Conservation (phyloP, 2,329 filamentous ascomycete species). For the Talaromyces rugulosus region DNA sequence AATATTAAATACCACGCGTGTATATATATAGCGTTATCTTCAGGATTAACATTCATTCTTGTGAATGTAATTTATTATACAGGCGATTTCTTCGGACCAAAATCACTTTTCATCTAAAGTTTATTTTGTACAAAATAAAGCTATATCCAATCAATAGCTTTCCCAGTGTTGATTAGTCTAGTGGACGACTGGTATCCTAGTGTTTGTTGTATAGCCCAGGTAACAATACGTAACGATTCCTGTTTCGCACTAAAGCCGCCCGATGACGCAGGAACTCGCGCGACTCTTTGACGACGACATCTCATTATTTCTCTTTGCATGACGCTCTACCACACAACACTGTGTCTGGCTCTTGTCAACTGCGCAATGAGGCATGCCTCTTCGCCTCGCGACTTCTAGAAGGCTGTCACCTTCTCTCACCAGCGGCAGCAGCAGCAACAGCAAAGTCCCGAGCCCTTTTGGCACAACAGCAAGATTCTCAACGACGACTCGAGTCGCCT, state of each 20-base stretch:
- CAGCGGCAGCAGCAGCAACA: conserved; percentile 13
- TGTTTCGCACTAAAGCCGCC: neutral
- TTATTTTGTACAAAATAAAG: no score
- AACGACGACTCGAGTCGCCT: conserved; percentile 27
- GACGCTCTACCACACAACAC: neutral
- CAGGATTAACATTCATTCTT: no score
- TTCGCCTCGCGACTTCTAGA: conserved; percentile 14
- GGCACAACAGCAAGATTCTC: conserved; percentile 25
- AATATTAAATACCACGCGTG: neutral
- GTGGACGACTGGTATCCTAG: neutral
- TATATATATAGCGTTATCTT: neutral
- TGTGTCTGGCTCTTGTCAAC: neutral
- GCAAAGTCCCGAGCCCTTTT: neutral
- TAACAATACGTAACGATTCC: neutral
- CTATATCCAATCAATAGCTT: no score
- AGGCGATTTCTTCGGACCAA: neutral
- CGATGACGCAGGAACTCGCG: neutral
- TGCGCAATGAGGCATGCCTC: conserved; percentile 15
- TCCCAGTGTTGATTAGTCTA: neutral
- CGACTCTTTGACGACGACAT: neutral
- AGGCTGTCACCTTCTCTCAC: conserved; percentile 7
- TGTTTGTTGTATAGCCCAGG: neutral
- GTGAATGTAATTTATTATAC: neutral
- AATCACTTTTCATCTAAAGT: neutral
- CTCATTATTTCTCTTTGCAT: neutral